Evolutionary conservation across 148 eudicot species (phyloP), one percentile per base, ranked within the genome.

Genomic region (Silene uniflora): DNA sequence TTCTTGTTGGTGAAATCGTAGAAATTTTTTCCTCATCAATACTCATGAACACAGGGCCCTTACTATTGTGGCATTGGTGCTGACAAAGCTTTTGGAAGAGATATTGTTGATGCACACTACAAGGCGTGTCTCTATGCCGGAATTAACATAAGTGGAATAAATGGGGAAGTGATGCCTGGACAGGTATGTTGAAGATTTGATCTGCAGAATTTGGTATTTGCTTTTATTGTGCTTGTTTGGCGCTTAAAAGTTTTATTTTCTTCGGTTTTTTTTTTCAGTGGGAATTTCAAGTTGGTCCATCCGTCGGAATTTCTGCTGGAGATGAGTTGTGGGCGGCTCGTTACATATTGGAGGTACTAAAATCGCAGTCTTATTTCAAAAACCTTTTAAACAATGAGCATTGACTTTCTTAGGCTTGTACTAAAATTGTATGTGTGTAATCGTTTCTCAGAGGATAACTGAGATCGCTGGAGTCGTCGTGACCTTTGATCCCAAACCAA

Each of bases 131-230:
- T 87, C 16, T 87, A 85, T 76, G 85, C 90, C 21, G 90, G 90
- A 61, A 72, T 87, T 6, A 81, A 80, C 81, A 87, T 87, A 7
- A 85, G 90, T 80, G 90, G 90, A 60, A 83, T 85, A 75, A 87
- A 87, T 42, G 90, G 88, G 27, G 90, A 87, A 82, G 90, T 87
- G 73, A 87, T 87, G 90, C 90, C 90, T 8, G 90, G 90, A 29
- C 90, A 87, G 90, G 90, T 87, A 72, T 27, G 27, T 68, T 22
- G 13, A 47, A 58, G 32, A 66, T 22, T 17, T 27, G 18, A 35
- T n/a, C 47, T 32, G 47, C 47, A 35, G 46, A 66, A 16, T 66
- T 39, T 7, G 9, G 44, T 7, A 39, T 6, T 21, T 23, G 67
- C 67, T 66, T 62, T 62, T 65, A 27, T n/a, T 46, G 21, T 52